Conservation (phyloP, 768 basidiomycete genomes). For the Termitomyces sp. region DNA sequence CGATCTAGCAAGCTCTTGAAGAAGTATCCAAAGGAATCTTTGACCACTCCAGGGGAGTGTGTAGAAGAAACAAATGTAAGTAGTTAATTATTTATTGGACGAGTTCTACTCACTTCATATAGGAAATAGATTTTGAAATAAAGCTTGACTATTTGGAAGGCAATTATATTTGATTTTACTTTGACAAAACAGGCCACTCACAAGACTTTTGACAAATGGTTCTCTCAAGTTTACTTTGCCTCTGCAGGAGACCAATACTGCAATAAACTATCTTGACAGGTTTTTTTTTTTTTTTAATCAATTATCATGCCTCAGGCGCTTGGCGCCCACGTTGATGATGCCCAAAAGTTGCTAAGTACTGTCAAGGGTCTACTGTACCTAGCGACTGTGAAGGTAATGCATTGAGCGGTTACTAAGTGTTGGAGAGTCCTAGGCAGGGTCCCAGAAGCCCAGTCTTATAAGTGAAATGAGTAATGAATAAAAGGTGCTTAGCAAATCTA, state of each 20-base stretch:
- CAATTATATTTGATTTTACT: background rate
- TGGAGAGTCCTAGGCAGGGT: too few species aligned
- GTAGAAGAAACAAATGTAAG: background rate
- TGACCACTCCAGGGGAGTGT: background rate
- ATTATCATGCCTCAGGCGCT: too few species aligned
- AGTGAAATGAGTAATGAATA: too few species aligned
- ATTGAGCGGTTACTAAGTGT: too few species aligned
- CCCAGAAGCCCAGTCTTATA: too few species aligned
- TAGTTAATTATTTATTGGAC: background rate
- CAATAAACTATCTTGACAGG: background rate
- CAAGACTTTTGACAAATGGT: background rate
- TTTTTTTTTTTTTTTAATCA: too few species aligned
- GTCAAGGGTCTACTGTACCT: too few species aligned
- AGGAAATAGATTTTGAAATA: background rate
- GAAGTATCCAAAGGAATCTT: background rate
- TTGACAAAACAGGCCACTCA: background rate
- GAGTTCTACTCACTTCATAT: too few species aligned
- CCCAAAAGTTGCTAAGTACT: too few species aligned
- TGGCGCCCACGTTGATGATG: too few species aligned
- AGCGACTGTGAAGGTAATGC: too few species aligned
- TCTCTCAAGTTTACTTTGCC: constrained; percentile 1
- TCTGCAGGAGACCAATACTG: background rate
- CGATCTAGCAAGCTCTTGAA: background rate
- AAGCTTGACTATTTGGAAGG: background rate
- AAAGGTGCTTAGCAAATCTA: too few species aligned